These are phyloP conservation scores for Ceratocystiopsis brevicomis DNA, from an alignment of 2,329 filamentous ascomycete species.

Conservation along the genomic window DNA sequence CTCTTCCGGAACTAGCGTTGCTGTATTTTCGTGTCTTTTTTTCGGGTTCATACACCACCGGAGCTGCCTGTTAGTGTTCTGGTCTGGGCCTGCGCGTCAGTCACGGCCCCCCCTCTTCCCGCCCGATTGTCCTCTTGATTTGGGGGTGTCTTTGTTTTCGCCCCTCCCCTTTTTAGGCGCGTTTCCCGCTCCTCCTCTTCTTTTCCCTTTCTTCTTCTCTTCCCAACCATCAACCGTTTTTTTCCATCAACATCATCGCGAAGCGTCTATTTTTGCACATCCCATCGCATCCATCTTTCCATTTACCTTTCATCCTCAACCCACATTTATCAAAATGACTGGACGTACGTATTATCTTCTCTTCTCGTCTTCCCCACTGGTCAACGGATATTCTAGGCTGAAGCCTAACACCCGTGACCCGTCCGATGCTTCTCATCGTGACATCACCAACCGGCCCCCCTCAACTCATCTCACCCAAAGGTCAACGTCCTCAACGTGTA, in stretches of 20 bases:
- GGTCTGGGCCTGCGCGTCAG: no score
- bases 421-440: background rate
- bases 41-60: no score
- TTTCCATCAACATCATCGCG: conserved; percentile 7
- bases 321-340: conserved; percentile 41
- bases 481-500: background rate
- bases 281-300: conserved; percentile 13
- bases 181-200: conserved; percentile 1
- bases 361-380: background rate
- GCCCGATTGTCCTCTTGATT: no score
- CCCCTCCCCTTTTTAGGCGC: conserved; percentile 1
- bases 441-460: conserved; percentile 1
- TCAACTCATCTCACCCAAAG: background rate
- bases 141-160: no score
- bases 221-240: conserved; percentile 13
- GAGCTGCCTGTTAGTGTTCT: no score
- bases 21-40: no score
- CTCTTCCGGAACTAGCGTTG: no score
- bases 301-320: conserved; percentile 12
- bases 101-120: no score
- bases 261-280: conserved; percentile 3
- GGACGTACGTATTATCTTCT: conserved; percentile 31
- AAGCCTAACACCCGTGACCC: background rate
- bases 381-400: background rate
- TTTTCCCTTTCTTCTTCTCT: conserved; percentile 1